phyloP scores from a whole-genome alignment of 129 eudicot genomes.

The Cynara cardunculus region DNA sequence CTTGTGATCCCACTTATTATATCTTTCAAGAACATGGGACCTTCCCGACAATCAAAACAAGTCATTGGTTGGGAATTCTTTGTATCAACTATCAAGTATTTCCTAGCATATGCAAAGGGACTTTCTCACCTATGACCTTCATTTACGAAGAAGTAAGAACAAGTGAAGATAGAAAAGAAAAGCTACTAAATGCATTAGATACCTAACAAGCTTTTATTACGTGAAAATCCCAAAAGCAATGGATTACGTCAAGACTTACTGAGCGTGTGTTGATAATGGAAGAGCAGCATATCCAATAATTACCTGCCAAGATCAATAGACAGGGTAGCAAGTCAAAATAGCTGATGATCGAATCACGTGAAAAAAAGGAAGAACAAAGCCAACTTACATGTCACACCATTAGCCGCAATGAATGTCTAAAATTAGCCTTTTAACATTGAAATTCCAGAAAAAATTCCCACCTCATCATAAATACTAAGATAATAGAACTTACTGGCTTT shows the following conservation, averaged over 20 bases:
- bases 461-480: not conserved
- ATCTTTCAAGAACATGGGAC: not conserved
- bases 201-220: not conserved
- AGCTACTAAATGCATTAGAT: not conserved
- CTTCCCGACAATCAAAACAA: not conserved
- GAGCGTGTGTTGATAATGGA: conserved; percentile 84
- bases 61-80: not conserved
- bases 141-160: not conserved
- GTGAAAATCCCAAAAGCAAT: not conserved
- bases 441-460: not conserved
- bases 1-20: not conserved
- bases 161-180: not conserved
- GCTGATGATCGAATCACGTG: not conserved
- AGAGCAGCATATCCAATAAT: conserved; percentile 89
- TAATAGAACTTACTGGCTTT: conserved; percentile 70
- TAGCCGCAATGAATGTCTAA: not conserved
- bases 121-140: not conserved
- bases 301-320: conserved; percentile 45
- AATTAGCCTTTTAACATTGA: not conserved
- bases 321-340: not conserved
- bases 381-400: not conserved
- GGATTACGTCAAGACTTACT: conserved; percentile 44
- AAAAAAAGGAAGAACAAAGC: not conserved
- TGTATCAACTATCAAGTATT: not conserved
- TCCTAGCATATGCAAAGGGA: not conserved